These are phyloP conservation scores for Aspergillus fructus DNA, from an alignment of 2,329 filamentous ascomycete species.

Conservation along the genomic window DNA sequence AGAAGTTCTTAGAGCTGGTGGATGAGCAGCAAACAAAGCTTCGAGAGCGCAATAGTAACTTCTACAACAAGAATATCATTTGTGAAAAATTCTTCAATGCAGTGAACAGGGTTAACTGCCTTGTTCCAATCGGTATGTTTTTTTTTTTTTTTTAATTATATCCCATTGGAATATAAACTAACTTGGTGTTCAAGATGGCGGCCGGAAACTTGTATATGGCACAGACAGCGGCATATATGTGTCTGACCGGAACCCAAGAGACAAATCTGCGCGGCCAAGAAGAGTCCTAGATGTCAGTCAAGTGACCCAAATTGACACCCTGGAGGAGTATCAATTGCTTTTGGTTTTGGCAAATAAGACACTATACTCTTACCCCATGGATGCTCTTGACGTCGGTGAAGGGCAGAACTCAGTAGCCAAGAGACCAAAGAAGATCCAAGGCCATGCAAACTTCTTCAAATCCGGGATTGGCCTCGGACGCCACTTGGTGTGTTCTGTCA, in stretches of 20 bases:
- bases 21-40: slow-evolving; percentile 85
- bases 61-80: slow-evolving; percentile 66
- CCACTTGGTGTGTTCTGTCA: slow-evolving; percentile 94
- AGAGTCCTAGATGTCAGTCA: slow-evolving; percentile 81
- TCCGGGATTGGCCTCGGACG: slow-evolving; percentile 91
- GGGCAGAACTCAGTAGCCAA: slow-evolving; percentile 70
- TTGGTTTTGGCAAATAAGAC: slow-evolving; percentile 92
- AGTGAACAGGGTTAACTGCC: slow-evolving; percentile 87
- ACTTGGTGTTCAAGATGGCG: slow-evolving; percentile 66
- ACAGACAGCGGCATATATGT: slow-evolving; percentile 94
- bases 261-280: slow-evolving; percentile 69
- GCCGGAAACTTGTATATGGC: slow-evolving; percentile 88
- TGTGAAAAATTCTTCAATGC: slow-evolving; percentile 90
- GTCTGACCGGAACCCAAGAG: slow-evolving; percentile 85
- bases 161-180: slow-evolving; percentile 8
- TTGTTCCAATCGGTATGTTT: slow-evolving; percentile 78
- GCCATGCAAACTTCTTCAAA: slow-evolving; percentile 98
- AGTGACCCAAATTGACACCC: slow-evolving; percentile 92
- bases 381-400: slow-evolving; percentile 82
- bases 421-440: slow-evolving; percentile 92
- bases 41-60: slow-evolving; percentile 68
- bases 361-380: slow-evolving; percentile 81
- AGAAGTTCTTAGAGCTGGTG: slow-evolving; percentile 97
- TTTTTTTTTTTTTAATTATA: slow-evolving; percentile 9
- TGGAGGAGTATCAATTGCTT: slow-evolving; percentile 91